These are phyloP conservation scores for Xylaria sp. DNA, from an alignment of 495 filamentous ascomycete species.

Conservation along the genomic window DNA sequence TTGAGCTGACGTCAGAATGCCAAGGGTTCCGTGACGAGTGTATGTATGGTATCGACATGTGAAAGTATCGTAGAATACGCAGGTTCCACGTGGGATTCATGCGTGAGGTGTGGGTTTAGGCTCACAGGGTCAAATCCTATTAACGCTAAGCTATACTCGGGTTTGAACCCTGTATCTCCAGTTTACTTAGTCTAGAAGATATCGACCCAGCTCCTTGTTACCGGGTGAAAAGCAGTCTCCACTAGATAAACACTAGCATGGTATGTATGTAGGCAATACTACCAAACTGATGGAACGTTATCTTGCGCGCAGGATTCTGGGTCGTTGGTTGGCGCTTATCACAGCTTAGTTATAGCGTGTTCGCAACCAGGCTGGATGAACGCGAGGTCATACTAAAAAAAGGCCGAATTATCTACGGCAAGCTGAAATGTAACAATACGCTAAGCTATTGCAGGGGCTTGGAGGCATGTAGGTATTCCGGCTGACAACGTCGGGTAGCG, in stretches of 20 bases:
- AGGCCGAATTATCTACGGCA: not conserved
- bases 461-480: not conserved
- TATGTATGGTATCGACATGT: conserved; percentile 8
- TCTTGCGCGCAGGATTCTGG: not conserved
- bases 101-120: conserved; percentile 5
- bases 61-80: not conserved
- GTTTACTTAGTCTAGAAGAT: not conserved
- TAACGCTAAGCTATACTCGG: not conserved
- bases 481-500: not conserved
- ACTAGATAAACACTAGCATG: not conserved
- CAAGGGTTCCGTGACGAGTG: not conserved
- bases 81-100: conserved; percentile 9
- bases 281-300: conserved; percentile 6
- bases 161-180: not conserved
- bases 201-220: not conserved
- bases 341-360: not conserved
- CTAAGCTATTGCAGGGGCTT: not conserved
- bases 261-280: not conserved
- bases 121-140: conserved; percentile 13
- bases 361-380: not conserved
- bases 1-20: conserved; percentile 12
- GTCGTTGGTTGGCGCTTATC: not conserved
- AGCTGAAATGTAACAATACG: conserved; percentile 5
- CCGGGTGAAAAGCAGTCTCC: not conserved
- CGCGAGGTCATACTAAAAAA: too few relatives aligned